Base-by-base conservation (phyloP, 345 rosid genomes). In the Salix koriyanagi region DNA sequence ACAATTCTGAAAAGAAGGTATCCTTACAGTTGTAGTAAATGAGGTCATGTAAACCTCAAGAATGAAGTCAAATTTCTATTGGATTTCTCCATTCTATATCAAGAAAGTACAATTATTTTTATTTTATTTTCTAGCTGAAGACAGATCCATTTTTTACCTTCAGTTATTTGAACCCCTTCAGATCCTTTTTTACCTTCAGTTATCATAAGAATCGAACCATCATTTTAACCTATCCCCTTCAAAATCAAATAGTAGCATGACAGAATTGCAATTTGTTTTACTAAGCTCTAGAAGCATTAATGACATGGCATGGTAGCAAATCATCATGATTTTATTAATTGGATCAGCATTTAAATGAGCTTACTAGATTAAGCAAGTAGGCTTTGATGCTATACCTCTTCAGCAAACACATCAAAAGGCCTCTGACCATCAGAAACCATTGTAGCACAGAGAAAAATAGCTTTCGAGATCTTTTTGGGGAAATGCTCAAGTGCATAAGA, bases 371-470 rank as follows among this genome's bases (percentile, higher is more conserved):
- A 6, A 69, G 12, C 42, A 69, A 72, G 28, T 39, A 65, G 69
- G 54, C 16, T 74, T 39, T 71, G 56, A 69, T 36, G 50, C 73
- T 60, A 41, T 75, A 93, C 99, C 97, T 95, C 97, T 86, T 89
- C 97, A 65, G 97, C 90, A 82, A 95, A 93, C 71, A 89, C 97
- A 85, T 95, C 97, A 73, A 95, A 93, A 68, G 99, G 97, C 84
- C 86, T 89, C 85, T 93, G 97, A 79, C 92, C 96, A 82, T 90
- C 79, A 37, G 94, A 84, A 73, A 93, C 93, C 99, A 93, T 95
- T 12, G 96, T 90, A 78, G 94, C 99, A 81, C 96, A 91, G n/a
- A 93, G 82, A 62, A 87, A 95, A 80, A 93, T 81, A 66, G 96
- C 93, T 85, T 93, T 95, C 1, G 94, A 87, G 69, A 95, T 88